phyloP scores from a whole-genome alignment of 371 early-diverging fungal genomes.

The Cokeromyces recurvatus region DNA sequence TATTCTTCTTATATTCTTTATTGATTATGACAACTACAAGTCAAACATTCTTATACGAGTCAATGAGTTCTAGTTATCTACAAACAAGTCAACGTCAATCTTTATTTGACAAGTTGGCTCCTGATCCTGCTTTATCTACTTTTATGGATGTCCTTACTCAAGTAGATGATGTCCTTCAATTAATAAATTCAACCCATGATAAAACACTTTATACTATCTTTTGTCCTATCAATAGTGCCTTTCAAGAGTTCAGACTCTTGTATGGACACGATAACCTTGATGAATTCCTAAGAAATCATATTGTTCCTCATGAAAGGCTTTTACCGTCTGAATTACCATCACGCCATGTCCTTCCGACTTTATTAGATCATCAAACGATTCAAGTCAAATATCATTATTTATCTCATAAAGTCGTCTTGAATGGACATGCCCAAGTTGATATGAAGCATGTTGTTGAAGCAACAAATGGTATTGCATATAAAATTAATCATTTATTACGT shows the following conservation, averaged over 20 bases:
- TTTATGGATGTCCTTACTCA: slow-evolving; percentile 42
- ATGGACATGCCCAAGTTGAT: slow-evolving; percentile 28
- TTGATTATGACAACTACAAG: no score
- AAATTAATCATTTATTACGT: slow-evolving; percentile 33
- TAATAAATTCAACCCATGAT: slow-evolving; percentile 27
- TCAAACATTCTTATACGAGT: no score
- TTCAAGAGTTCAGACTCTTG: slow-evolving; percentile 14
- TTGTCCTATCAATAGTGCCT: slow-evolving; percentile 39
- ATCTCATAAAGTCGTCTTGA: slow-evolving; percentile 17
- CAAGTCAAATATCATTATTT: slow-evolving; percentile 28
- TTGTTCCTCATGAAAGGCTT: slow-evolving; percentile 28
- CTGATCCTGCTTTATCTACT: slow-evolving; percentile 36
- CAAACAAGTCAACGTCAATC: no score
- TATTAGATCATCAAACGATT: slow-evolving; percentile 18
- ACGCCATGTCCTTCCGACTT: slow-evolving; percentile 12
- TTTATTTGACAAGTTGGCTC: slow-evolving; percentile 44
- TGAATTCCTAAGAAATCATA: slow-evolving; percentile 30
- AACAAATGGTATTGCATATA: slow-evolving; percentile 42
- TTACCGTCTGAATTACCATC: slow-evolving; percentile 10
- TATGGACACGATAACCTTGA: slow-evolving; percentile 20
- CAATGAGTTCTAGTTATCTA: no score
- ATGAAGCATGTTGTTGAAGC: slow-evolving; percentile 28
- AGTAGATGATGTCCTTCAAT: slow-evolving; percentile 23
- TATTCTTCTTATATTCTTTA: no score
- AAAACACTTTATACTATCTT: slow-evolving; percentile 29